A percentile compares a stretch with the other conserved stretches of the same genome.
Conservation (phyloP, 495 filamentous ascomycete species). For the Durotheca rogersii region DNA sequence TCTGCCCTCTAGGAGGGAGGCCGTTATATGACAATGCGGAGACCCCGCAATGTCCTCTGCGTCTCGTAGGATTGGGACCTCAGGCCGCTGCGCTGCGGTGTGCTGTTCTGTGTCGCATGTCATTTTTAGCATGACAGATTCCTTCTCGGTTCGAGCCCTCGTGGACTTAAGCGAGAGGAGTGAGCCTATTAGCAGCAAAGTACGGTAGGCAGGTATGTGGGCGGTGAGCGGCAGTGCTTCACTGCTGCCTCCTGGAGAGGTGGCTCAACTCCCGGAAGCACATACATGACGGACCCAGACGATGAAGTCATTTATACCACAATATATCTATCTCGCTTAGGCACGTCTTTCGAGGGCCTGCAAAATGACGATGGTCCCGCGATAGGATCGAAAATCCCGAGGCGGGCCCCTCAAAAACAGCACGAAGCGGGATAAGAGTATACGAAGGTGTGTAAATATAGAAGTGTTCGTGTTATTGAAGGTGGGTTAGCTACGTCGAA, state of each 20-base stretch:
- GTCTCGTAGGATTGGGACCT: not conserved
- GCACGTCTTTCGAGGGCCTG: slow-evolving; percentile 17
- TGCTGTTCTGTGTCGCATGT: not conserved
- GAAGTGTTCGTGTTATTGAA: slow-evolving; percentile 18
- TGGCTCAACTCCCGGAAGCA: no score
- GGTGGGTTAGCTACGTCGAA: slow-evolving; percentile 3
- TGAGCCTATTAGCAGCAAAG: not conserved
- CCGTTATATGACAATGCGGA: not conserved
- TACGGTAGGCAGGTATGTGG: not conserved
- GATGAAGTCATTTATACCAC: slow-evolving; percentile 18
- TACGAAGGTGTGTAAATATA: slow-evolving; percentile 24
- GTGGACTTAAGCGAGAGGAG: not conserved
- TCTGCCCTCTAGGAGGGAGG: not conserved
- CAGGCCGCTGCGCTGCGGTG: no score
- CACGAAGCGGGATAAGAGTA: slow-evolving; percentile 7
- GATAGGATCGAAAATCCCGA: not conserved
- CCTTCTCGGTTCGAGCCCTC: not conserved
- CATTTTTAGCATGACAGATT: not conserved
- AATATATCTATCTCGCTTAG: slow-evolving; percentile 24
- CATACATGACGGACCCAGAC: no score
- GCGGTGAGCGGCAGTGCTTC: not conserved
- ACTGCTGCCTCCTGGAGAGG: no score
- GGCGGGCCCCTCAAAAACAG: slow-evolving; percentile 22
- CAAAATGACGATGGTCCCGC: slow-evolving; percentile 2
- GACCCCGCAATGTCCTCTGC: not conserved